phyloP scores from a whole-genome alignment of 2,329 filamentous ascomycete species.

The Arthrinium phaeospermum region DNA sequence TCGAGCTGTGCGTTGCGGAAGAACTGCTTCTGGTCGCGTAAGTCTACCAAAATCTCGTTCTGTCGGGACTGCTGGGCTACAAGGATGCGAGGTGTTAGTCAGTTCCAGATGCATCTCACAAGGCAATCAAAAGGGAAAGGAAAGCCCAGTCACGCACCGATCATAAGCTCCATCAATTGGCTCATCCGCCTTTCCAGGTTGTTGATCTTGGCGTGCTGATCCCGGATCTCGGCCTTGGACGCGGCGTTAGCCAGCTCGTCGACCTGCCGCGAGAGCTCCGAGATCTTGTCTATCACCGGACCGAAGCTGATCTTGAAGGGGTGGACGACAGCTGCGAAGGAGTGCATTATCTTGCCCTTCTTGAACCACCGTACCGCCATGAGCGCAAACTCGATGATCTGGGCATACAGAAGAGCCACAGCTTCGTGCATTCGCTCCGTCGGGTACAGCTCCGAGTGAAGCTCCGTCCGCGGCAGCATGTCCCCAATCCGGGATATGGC shows the following conservation, averaged over 20 bases:
- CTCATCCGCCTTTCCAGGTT: not conserved
- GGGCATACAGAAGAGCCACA: slow-evolving; percentile 28
- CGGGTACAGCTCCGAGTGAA: slow-evolving; percentile 28
- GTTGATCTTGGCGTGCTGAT: slow-evolving; percentile 20
- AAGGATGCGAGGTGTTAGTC: not conserved
- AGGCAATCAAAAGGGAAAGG: too few relatives aligned
- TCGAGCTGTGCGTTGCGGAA: slow-evolving; percentile 1
- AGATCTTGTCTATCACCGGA: slow-evolving; percentile 28
- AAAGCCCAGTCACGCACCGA: not conserved
- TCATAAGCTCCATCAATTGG: not conserved
- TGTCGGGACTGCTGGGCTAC: not conserved
- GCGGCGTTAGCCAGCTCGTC: slow-evolving; percentile 26
- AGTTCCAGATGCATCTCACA: too few relatives aligned
- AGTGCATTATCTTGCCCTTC: slow-evolving; percentile 25
- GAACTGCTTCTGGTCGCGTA: slow-evolving; percentile 11
- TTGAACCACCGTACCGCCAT: slow-evolving; percentile 30
- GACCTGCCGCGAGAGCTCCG: slow-evolving; percentile 22
- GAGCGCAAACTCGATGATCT: slow-evolving; percentile 33
- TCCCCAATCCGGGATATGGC: slow-evolving; percentile 28
- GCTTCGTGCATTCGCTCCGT: slow-evolving; percentile 27
- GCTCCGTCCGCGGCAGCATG: slow-evolving; percentile 25
- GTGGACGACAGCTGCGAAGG: slow-evolving; percentile 25
- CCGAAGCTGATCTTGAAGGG: slow-evolving; percentile 29
- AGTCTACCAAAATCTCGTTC: not conserved
- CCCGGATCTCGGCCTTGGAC: slow-evolving; percentile 28